Evolutionary conservation across 139 green algal genomes (phyloP).

Genomic region (Closterium sp.): DNA sequence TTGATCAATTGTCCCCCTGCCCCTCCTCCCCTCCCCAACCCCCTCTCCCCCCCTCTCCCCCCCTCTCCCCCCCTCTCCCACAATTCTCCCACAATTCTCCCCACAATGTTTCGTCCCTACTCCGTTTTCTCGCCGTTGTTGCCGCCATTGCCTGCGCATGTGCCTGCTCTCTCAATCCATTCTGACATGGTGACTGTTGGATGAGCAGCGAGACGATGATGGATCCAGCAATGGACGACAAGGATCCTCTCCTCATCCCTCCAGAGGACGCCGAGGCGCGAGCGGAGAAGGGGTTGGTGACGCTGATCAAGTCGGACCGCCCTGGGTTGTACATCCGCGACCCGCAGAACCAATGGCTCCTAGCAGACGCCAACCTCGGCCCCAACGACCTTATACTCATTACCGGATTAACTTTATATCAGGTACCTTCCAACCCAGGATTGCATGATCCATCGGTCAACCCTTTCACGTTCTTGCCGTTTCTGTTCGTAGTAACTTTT

Average conservation of each 20-base stretch:
- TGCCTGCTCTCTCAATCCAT: background rate
- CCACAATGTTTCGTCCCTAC: no score
- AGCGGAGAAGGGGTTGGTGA: slow-evolving; percentile 29
- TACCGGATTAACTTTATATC: slow-evolving; percentile 21
- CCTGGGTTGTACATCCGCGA: slow-evolving; percentile 17
- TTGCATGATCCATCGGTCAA: background rate
- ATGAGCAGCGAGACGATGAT: background rate
- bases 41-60: background rate
- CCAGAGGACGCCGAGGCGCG: slow-evolving; percentile 11
- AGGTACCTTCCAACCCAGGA: background rate
- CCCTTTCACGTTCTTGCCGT: no score
- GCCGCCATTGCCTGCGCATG: background rate
- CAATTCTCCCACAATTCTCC: background rate
- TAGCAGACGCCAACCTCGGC: slow-evolving; percentile 7
- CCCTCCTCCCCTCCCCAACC: background rate
- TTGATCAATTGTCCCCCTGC: background rate
- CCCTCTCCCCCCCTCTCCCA: background rate
- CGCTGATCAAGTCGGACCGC: slow-evolving; percentile 10
- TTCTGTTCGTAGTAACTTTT: no score
- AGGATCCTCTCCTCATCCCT: background rate
- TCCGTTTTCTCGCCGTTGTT: background rate
- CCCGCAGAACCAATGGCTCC: slow-evolving; percentile 20
- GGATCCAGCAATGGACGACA: slow-evolving; percentile 1
- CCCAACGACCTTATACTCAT: slow-evolving; percentile 13
- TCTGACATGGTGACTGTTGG: background rate